These are phyloP conservation scores for Apodospora peruviana DNA, from an alignment of 495 filamentous ascomycete genomes.

Conservation along the genomic window DNA sequence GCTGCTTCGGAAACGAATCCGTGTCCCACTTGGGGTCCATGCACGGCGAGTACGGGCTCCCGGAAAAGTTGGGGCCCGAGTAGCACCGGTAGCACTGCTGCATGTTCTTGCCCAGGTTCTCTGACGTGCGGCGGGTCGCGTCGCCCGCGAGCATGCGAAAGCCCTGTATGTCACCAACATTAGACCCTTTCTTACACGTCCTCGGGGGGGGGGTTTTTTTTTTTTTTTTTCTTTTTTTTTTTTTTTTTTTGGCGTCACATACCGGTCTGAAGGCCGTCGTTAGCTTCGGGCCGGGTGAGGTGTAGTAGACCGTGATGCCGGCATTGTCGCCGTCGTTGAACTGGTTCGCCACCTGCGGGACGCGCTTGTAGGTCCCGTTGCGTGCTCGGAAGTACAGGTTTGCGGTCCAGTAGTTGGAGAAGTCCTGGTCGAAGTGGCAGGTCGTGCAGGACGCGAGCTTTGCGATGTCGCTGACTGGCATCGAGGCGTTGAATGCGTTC, in stretches of 20 bases:
- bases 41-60: slow-evolving; percentile 26
- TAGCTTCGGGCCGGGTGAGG: slow-evolving; percentile 24
- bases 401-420: slow-evolving; percentile 34
- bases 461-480: slow-evolving; percentile 15
- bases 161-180: slow-evolving; percentile 5
- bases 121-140: slow-evolving; percentile 15
- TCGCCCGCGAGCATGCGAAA: slow-evolving; percentile 26
- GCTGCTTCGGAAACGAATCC: slow-evolving; percentile 18
- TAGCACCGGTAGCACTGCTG: slow-evolving; percentile 35
- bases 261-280: slow-evolving; percentile 34
- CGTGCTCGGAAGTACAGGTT: slow-evolving; percentile 29
- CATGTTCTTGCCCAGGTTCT: slow-evolving; percentile 18
- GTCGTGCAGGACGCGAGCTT: slow-evolving; percentile 18
- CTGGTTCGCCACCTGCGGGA: slow-evolving; percentile 32
- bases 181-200: not conserved
- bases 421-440: slow-evolving; percentile 19
- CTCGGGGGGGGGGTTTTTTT: no score
- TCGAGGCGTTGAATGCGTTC: slow-evolving; percentile 13
- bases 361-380: slow-evolving; percentile 33
- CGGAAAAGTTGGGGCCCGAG: slow-evolving; percentile 22
- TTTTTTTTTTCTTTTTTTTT: no score
- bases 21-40: slow-evolving; percentile 23
- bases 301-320: slow-evolving; percentile 39
- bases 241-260: no score
- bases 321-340: slow-evolving; percentile 27